Percentiles rank a stretch among this genome's conserved stretches.
Evolutionary conservation across 2,329 filamentous ascomycete species (phyloP).

Genomic region (Fusarium armeniacum): DNA sequence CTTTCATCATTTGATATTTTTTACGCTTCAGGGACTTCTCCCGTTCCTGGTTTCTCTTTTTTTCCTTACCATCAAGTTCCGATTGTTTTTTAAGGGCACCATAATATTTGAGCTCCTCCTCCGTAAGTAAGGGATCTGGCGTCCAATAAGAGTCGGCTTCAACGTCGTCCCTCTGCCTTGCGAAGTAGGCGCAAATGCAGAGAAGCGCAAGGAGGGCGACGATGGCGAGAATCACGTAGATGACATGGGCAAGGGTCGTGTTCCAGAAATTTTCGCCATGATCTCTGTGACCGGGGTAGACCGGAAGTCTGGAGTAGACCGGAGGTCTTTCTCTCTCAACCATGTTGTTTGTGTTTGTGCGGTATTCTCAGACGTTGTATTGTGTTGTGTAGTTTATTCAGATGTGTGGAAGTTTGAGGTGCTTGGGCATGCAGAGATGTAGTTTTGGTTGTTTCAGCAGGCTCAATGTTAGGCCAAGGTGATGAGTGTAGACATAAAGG

Average conservation of each 20-base stretch:
- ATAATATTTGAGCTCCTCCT: too few species aligned
- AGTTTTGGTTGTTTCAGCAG: background rate
- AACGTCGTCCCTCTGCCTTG: background rate
- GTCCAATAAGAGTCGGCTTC: too few species aligned
- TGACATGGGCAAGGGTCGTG: background rate
- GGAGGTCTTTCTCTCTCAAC: background rate
- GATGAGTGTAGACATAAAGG: background rate
- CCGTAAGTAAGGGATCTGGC: too few species aligned
- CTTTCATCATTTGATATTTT: too few species aligned
- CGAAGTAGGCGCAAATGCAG: accelerated
- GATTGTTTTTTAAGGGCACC: too few species aligned
- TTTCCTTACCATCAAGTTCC: too few species aligned
- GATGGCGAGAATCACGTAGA: background rate
- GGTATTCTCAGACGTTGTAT: too few species aligned
- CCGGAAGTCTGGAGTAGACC: background rate
- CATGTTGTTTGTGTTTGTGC: background rate
- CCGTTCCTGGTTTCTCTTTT: too few species aligned
- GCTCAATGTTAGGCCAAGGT: background rate
- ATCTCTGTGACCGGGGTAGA: background rate
- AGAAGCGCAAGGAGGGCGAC: background rate
- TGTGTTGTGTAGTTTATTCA: background rate
- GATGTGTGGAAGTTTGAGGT: background rate
- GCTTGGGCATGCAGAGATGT: background rate
- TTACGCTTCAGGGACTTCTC: too few species aligned
- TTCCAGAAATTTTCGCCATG: background rate